These are phyloP conservation scores for Colletotrichum truncatum DNA, from an alignment of 2,329 filamentous ascomycete species.

Conservation along the genomic window DNA sequence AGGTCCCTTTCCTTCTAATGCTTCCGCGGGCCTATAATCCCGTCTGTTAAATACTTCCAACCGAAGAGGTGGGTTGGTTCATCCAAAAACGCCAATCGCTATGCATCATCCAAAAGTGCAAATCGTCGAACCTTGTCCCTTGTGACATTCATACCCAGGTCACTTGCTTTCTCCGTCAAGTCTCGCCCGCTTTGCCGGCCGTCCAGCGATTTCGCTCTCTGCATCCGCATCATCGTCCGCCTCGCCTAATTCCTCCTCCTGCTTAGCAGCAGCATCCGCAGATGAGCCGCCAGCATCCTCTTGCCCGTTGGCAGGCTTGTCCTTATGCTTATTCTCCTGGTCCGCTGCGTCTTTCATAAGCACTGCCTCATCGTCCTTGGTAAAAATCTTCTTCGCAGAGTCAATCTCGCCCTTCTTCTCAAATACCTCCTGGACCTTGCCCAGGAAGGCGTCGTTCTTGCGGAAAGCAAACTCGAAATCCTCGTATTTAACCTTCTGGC, in stretches of 20 bases:
- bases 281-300: constrained; percentile 32
- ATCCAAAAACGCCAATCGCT: constrained; percentile 22
- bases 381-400: constrained; percentile 79
- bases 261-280: constrained; percentile 41
- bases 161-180: constrained; percentile 23
- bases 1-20: neutral
- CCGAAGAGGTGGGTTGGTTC: neutral
- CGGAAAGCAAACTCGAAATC: constrained; percentile 96
- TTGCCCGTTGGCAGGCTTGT: constrained; percentile 38
- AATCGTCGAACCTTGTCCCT: neutral
- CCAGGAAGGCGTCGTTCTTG: constrained; percentile 84
- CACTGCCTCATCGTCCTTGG: constrained; percentile 72
- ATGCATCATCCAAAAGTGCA: constrained; percentile 6
- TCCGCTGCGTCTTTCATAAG: constrained; percentile 63
- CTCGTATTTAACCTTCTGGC: constrained; percentile 97
- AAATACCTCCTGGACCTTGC: constrained; percentile 88
- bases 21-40: no score
- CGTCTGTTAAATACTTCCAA: no score
- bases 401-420: constrained; percentile 90
- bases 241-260: constrained; percentile 62
- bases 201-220: constrained; percentile 36
- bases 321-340: constrained; percentile 49
- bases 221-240: constrained; percentile 58
- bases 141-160: neutral
- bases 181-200: constrained; percentile 22